Evolutionary conservation across 2,329 filamentous ascomycete species (phyloP).

Genomic region (Rhynchosporium graminicola): DNA sequence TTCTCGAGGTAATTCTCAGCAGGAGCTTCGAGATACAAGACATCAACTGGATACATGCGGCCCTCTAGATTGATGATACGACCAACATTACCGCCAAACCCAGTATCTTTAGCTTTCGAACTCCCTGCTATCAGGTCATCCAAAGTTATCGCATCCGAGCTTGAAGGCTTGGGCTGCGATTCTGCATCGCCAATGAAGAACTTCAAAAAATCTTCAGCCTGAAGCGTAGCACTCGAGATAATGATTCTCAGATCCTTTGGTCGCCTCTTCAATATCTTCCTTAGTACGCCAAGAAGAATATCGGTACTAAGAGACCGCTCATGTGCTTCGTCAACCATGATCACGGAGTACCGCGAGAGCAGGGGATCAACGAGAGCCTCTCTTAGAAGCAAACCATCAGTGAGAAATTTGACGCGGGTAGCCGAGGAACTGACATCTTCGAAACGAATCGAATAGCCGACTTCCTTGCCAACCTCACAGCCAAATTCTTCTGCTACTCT

Average conservation of each 20-base stretch:
- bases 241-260: constrained; percentile 78
- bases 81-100: constrained; percentile 47
- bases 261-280: constrained; percentile 81
- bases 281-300: constrained; percentile 82
- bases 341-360: constrained; percentile 85
- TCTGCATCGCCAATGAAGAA: constrained; percentile 63
- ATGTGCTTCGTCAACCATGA: constrained; percentile 98
- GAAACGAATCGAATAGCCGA: constrained; percentile 89
- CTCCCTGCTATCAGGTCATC: constrained; percentile 37
- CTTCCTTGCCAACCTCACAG: constrained; percentile 84
- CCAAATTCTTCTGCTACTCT: constrained; percentile 88
- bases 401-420: constrained; percentile 92
- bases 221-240: constrained; percentile 89
- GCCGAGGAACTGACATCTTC: constrained; percentile 86
- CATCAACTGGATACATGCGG: constrained; percentile 84
- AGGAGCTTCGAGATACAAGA: constrained; percentile 76
- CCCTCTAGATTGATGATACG: constrained; percentile 84
- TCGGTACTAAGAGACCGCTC: constrained; percentile 93
- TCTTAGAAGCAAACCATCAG: constrained; percentile 85
- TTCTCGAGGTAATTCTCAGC: constrained; percentile 85
- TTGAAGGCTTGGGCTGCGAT: constrained; percentile 39
- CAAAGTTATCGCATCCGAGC: constrained; percentile 43
- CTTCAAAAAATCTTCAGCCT: constrained; percentile 79
- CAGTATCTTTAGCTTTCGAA: constrained; percentile 29
- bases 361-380: constrained; percentile 93